Percentiles rank a stretch among this genome's conserved stretches.
phyloP scores from a whole-genome alignment of 2,329 filamentous ascomycete species.

The Fusarium zealandicum region DNA sequence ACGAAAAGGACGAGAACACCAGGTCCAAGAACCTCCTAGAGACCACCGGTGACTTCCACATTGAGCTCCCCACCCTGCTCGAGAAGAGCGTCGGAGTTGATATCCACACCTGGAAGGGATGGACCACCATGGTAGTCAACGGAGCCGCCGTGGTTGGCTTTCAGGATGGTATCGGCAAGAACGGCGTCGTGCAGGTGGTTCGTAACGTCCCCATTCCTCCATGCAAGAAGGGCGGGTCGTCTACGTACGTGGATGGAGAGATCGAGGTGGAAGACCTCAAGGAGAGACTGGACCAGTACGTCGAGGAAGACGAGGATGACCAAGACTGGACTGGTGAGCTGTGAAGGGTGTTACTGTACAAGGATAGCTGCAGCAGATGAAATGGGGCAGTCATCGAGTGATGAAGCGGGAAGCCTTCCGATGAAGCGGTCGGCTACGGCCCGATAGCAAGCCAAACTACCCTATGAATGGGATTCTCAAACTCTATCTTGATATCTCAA shows the following conservation, averaged over 20 bases:
- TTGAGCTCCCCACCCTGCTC: slow-evolving; percentile 78
- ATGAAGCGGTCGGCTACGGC: too few relatives aligned
- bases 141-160: slow-evolving; percentile 71
- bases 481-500: too few relatives aligned
- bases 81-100: slow-evolving; percentile 73
- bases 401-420: too few relatives aligned
- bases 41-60: slow-evolving; percentile 53
- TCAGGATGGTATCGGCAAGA: slow-evolving; percentile 74
- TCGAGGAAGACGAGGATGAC: slow-evolving; percentile 25
- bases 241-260: slow-evolving; percentile 18
- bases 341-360: slow-evolving; percentile 6
- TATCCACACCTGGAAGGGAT: slow-evolving; percentile 70
- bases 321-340: slow-evolving; percentile 24
- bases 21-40: slow-evolving; percentile 26
- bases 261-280: slow-evolving; percentile 44
- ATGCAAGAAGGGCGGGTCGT: slow-evolving; percentile 48
- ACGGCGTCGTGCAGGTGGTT: slow-evolving; percentile 85
- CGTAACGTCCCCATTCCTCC: slow-evolving; percentile 79
- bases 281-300: slow-evolving; percentile 40
- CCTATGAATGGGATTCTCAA: too few relatives aligned
- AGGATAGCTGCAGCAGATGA: too few relatives aligned
- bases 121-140: slow-evolving; percentile 78
- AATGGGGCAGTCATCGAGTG: too few relatives aligned
- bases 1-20: slow-evolving; percentile 39
- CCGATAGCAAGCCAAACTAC: too few relatives aligned